Evolutionary conservation across 2,329 filamentous ascomycete genomes (phyloP).

Genomic region (Phoma herbarum): DNA sequence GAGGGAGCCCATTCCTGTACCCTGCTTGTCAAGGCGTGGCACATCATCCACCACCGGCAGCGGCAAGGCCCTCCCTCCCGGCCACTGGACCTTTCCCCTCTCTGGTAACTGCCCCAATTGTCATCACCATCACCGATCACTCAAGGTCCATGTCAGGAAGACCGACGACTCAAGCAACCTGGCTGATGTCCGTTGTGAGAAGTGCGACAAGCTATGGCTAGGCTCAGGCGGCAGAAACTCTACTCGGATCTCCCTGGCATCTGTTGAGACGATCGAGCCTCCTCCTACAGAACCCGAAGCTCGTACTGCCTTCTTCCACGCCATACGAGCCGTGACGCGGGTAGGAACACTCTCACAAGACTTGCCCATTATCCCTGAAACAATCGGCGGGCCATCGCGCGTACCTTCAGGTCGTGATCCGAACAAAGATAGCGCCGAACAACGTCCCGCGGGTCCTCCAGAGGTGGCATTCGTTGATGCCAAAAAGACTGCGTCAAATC

Average conservation of each 20-base stretch:
- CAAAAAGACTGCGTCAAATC: no score
- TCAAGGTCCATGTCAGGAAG: constrained; percentile 30
- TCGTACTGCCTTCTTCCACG: constrained; percentile 29
- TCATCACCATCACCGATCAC: constrained; percentile 39
- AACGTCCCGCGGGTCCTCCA: no score
- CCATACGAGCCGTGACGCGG: constrained; percentile 31
- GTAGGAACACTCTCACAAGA: constrained; percentile 26
- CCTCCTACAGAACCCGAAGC: constrained; percentile 29
- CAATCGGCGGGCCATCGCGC: no score
- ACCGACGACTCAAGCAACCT: constrained; percentile 22
- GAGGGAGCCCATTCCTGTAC: no score
- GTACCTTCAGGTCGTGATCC: no score
- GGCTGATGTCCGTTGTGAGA: constrained; percentile 35
- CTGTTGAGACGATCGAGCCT: constrained; percentile 29
- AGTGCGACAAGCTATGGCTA: constrained; percentile 37
- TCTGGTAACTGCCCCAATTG: constrained; percentile 43
- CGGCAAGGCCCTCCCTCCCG: constrained; percentile 26
- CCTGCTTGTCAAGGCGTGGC: constrained; percentile 20
- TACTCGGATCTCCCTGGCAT: constrained; percentile 39
- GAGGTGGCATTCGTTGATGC: no score
- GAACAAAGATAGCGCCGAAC: no score
- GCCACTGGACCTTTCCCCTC: constrained; percentile 33
- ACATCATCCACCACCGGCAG: constrained; percentile 33
- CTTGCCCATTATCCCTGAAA: not conserved
- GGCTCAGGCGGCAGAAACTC: constrained; percentile 35